Percentiles rank a stretch among this genome's conserved stretches.
phyloP scores from a whole-genome alignment of 306 rosid genomes.

The Begonia loranthoides region DNA sequence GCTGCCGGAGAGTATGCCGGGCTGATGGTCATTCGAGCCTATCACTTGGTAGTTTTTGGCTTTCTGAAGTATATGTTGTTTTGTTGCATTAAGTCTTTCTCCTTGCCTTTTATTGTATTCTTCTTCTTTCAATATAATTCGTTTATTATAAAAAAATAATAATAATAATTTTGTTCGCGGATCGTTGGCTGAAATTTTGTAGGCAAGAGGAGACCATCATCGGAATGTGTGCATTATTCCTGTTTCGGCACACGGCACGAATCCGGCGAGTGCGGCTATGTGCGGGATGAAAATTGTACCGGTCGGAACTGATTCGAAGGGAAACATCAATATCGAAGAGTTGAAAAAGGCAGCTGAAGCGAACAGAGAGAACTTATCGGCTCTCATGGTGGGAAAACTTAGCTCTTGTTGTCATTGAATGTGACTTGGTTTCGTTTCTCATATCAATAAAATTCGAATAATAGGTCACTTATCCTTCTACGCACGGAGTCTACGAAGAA shows the following conservation, averaged over 20 bases:
- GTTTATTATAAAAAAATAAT: no score
- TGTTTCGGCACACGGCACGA: conserved; percentile 97
- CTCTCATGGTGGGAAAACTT: conserved; percentile 57
- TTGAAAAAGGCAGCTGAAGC: conserved; percentile 91
- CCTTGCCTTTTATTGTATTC: no score
- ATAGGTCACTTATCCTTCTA: conserved; percentile 97
- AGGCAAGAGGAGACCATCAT: conserved; percentile 77
- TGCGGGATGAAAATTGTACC: conserved; percentile 95
- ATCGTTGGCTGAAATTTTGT: conserved; percentile 13
- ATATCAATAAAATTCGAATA: background rate
- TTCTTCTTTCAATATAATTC: no score
- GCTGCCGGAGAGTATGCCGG: conserved; percentile 99
- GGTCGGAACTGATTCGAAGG: conserved; percentile 97
- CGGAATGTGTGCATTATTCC: conserved; percentile 96
- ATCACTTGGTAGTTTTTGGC: conserved; percentile 46
- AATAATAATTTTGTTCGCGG: background rate
- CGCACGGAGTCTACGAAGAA: conserved; percentile 98
- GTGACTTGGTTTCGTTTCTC: no score
- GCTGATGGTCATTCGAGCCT: conserved; percentile 98
- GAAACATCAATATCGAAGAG: conserved; percentile 84
- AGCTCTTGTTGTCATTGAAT: background rate
- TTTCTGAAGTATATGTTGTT: no score
- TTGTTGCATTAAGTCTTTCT: no score
- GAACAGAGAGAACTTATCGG: conserved; percentile 68
- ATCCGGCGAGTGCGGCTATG: conserved; percentile 99